A percentile compares a stretch with the other conserved stretches of the same genome.
Evolutionary conservation across 2,329 filamentous ascomycete genomes (phyloP).

Genomic region (Alternaria sp.): DNA sequence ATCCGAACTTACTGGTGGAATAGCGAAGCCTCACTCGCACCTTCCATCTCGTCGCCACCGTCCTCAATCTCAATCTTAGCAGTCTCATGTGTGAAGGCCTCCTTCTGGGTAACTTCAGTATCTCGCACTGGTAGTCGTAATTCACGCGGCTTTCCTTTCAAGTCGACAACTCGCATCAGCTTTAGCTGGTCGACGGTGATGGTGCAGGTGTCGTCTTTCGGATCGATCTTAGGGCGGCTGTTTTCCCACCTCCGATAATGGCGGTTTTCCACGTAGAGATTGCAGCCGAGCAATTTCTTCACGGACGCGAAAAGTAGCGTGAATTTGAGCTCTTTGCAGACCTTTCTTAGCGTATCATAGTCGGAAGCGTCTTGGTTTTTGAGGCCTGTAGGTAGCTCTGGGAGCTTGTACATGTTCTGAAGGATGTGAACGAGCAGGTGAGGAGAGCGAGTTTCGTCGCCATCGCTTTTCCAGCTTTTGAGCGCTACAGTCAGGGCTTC

Average conservation of each 20-base stretch:
- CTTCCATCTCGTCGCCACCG: accelerated
- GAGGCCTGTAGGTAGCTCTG: background rate
- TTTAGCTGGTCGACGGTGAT: background rate
- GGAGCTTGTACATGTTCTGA: background rate
- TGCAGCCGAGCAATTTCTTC: background rate
- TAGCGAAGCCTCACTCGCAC: accelerated
- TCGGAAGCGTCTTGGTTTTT: background rate
- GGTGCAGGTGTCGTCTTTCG: background rate
- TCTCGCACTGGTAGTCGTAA: background rate
- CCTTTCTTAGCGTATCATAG: background rate
- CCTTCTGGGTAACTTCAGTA: background rate
- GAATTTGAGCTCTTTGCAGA: background rate
- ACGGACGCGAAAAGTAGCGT: background rate
- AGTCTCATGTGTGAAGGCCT: background rate
- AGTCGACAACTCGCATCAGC: background rate
- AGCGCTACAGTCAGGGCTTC: background rate
- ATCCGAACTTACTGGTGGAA: background rate
- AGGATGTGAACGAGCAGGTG: background rate
- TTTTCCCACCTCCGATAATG: background rate
- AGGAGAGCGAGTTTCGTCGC: background rate
- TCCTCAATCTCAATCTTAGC: background rate
- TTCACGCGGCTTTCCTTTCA: background rate
- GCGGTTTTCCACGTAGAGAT: background rate
- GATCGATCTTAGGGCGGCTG: background rate
- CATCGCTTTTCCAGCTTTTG: background rate